Evolutionary conservation across 2,329 filamentous ascomycete genomes (phyloP), one percentile per base, ranked within the genome.

Genomic region (Apiospora pterosperma): DNA sequence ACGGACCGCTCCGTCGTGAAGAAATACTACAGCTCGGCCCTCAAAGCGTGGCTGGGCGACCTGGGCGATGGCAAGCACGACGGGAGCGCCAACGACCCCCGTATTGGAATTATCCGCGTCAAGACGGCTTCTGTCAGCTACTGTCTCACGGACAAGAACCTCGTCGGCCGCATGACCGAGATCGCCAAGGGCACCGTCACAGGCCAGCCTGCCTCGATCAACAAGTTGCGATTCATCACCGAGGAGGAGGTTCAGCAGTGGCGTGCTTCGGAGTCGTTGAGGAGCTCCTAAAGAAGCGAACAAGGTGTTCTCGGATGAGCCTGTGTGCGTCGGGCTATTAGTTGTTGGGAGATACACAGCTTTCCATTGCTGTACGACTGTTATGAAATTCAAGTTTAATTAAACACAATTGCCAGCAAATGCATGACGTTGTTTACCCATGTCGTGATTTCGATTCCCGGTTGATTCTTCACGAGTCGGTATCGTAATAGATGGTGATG

Each of bases 21-120:
- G 75, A 91, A 94, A 78, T 87, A 93, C 78, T 97, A 97, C 79
- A 89, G 83, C 25, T 85, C 88, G 0, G 75, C 82, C 0, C 81
- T 97, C 66, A 94, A 93, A 81, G 90, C 92, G 0, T 97, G 93
- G 93, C 74, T 97, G 19, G 93, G 93, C 6, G 93, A 97, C 69
- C 84, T 97, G 21, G 91, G 90, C 25, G 93, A 96, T 68, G 93
- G 92, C 59, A 88, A 84, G 65, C 93, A 97, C 74, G 91, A 97
- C 69, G 93, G 93, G 31, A 89, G 91, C 1, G 89, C 90, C 67
- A 86, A 92, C 1, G 93, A 97, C 73, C 93, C 93, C 14, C 85
- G 93, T 25, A 92, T 97, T 69, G 92, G 88, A 42, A 79, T 97
- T 68, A 97, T 97, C 71, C 89, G 88, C 64, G 88, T 97, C 67